phyloP scores from a whole-genome alignment of 805 yeast genomes.

The Brettanomyces naardenensis region DNA sequence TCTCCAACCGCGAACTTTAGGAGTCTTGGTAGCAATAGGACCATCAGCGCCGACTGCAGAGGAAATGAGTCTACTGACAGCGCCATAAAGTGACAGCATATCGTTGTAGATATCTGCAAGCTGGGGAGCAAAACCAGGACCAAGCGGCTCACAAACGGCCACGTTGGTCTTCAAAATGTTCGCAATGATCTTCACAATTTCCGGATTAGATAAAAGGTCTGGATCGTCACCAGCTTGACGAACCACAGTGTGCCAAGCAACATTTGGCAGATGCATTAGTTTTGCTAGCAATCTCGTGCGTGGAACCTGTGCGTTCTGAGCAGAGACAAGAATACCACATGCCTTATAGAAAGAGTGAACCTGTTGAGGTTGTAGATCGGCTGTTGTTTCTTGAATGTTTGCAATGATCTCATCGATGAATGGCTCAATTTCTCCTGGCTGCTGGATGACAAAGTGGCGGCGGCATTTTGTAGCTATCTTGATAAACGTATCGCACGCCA shows the following conservation, averaged over 20 bases:
- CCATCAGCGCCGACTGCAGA: slow-evolving; percentile 76
- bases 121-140: slow-evolving; percentile 86
- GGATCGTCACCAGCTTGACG: slow-evolving; percentile 82
- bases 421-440: slow-evolving; percentile 79
- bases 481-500: slow-evolving; percentile 99
- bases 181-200: slow-evolving; percentile 86
- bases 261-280: slow-evolving; percentile 85
- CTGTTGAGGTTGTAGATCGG: slow-evolving; percentile 93
- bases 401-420: slow-evolving; percentile 85
- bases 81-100: slow-evolving; percentile 81
- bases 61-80: slow-evolving; percentile 81
- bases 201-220: slow-evolving; percentile 61
- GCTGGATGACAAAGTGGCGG: slow-evolving; percentile 86
- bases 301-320: slow-evolving; percentile 63
- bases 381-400: slow-evolving; percentile 77
- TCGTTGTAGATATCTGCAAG: slow-evolving; percentile 80
- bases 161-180: slow-evolving; percentile 93
- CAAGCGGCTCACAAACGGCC: slow-evolving; percentile 89
- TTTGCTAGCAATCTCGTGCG: slow-evolving; percentile 69
- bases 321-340: slow-evolving; percentile 87
- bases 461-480: slow-evolving; percentile 94
- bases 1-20: slow-evolving; percentile 90
- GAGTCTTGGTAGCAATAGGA: slow-evolving; percentile 85
- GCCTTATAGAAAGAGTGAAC: slow-evolving; percentile 97
- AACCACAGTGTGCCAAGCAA: slow-evolving; percentile 90